Base-by-base conservation (phyloP, 768 basidiomycete species). In the Cytidiella melzeri region DNA sequence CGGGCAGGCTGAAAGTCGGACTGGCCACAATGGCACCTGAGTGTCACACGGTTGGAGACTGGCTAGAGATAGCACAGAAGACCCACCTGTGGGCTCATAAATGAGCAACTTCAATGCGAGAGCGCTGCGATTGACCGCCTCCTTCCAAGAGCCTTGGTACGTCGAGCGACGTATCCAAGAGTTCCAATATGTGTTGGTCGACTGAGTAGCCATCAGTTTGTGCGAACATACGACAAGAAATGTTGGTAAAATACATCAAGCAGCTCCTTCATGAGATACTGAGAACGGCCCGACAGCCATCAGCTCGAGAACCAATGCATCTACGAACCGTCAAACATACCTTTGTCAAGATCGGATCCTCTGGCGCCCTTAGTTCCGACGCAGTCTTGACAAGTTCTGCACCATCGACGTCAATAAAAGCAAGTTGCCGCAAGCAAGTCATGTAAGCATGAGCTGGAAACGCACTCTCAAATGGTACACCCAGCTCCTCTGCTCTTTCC, bases 61-160 rank as follows among this genome's bases (percentile, higher is more conserved):
- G n/a, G 28, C 23, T 48, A 15, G 3, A 39, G 11, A 12, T 20
- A 21, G 26, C 30, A 34, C 15, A 39, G n/a, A 42, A 21, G 21
- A 24, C 69, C 7, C 41, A 79, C 86, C 87, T 1, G 90, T 96
- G 1, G 92, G 93, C 62, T 95, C 93, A 59, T 79, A 97, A 40
- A 93, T 92, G 53, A 97, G 73, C 49, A 96, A 75, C 67, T 98
- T 98, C 54, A 97, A 72, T 0, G 92, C 90, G n/a, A 97, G 73
- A 1, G 92, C 95, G 50, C 90, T 92, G 20, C 94, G 80, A 60
- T 92, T 81, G 4, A 98, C 93, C 2, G 87, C 84, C 64, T 99
- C 96, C 58, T 94, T 87, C 96, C 96, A 99, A 13, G 91, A 80
- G 0, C 95, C 96, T 12, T 76, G 77, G 66, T 99, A 99, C 0